Evolutionary conservation across 2,329 filamentous ascomycete genomes (phyloP), one percentile per base, ranked within the genome.

Genomic region (Zopfia rhizophila): DNA sequence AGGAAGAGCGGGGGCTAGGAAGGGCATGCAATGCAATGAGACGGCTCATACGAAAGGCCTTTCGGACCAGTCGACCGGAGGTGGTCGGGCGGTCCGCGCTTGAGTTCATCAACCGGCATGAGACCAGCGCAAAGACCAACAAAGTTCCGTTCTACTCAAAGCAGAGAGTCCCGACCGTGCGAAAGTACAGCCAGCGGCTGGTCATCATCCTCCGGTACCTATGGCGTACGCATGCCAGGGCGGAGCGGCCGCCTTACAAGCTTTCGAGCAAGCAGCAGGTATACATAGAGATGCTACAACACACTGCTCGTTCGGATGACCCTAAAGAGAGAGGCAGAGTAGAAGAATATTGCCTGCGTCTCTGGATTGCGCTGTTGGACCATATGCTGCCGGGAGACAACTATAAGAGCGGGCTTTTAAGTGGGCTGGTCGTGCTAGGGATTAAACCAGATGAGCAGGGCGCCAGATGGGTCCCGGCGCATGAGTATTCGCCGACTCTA

Each of bases 101-200:
- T 21, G 18, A 31, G 12, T 13, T 29, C 13, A 40, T 40, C 24
- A 21, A 40, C 13, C 21, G 36, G 7, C 21, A 22, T 14, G 36
- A 39, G 25, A 17, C 22, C 13, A 22, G 36, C 7, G 25, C 21
- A 27, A 22, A 8, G 7, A 7, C 18, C 7, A 39, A 39, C 36
- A 22, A 39, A 22, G 14, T 14, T 21, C 37, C 37, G 8, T 40
- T 40, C 13, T 13, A 40, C 37, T 14, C 37, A 21, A 11, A n/a
- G n/a, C 37, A 40, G 11, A 10, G 12, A 13, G 37, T 13, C 24
- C 16, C 11, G 10, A 40, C 37, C 10, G 17, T 40, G 10, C 29
- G 18, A 10, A 40, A 22, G n/a, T 30, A 30, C 14, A 40, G 37
- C 14, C 11, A n/a, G 24, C 10, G 10, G 10, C n/a, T 10, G 24